phyloP scores from a whole-genome alignment of 495 filamentous ascomycete genomes.

The Chaetomium fimeti region DNA sequence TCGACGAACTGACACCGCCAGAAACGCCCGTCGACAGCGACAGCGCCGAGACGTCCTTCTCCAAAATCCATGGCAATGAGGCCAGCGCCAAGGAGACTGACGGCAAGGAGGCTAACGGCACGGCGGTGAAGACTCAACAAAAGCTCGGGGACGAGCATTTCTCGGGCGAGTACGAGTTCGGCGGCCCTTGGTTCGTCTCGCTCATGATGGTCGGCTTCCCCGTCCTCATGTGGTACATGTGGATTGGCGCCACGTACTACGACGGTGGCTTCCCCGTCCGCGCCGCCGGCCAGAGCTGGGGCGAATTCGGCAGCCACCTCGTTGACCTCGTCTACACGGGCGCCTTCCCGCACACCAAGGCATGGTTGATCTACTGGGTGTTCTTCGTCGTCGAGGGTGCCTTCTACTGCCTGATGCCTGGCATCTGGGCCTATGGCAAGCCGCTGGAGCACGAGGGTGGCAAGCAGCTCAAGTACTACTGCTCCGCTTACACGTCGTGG shows the following conservation, averaged over 20 bases:
- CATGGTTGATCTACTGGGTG: slow-evolving; percentile 90
- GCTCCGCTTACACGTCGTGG: slow-evolving; percentile 82
- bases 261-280: slow-evolving; percentile 74
- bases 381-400: slow-evolving; percentile 82
- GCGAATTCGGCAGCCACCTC: slow-evolving; percentile 67
- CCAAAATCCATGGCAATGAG: slow-evolving; percentile 31
- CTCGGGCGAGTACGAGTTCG: slow-evolving; percentile 83
- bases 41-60: slow-evolving; percentile 24
- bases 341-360: slow-evolving; percentile 73
- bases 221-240: slow-evolving; percentile 97
- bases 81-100: slow-evolving; percentile 31
- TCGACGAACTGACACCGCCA: slow-evolving; percentile 39
- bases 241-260: slow-evolving; percentile 92
- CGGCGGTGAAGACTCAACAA: slow-evolving; percentile 66
- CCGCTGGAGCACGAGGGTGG: slow-evolving; percentile 78
- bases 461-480: slow-evolving; percentile 87
- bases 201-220: slow-evolving; percentile 93
- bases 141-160: slow-evolving; percentile 60
- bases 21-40: slow-evolving; percentile 36
- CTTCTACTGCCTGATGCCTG: slow-evolving; percentile 80
- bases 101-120: slow-evolving; percentile 59
- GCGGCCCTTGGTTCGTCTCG: slow-evolving; percentile 71
- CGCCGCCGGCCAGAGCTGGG: slow-evolving; percentile 60
- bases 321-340: slow-evolving; percentile 69
- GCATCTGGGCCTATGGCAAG: slow-evolving; percentile 79